phyloP scores from a whole-genome alignment of 345 rosid species.

The Syzygium jambos region DNA sequence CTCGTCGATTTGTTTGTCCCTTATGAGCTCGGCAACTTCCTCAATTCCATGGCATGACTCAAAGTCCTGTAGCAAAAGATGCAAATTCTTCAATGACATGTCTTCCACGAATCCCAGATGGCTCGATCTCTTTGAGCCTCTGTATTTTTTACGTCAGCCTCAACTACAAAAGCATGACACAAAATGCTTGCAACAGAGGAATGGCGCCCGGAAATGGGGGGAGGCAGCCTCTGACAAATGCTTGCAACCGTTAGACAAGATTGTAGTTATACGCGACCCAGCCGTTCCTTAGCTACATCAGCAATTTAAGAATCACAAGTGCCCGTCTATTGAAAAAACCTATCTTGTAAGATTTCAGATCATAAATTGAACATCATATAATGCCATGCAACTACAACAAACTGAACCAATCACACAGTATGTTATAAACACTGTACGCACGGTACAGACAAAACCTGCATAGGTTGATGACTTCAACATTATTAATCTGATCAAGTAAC shows the following conservation, averaged over 20 bases:
- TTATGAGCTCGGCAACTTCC: slow-evolving; percentile 76
- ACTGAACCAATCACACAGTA: not conserved
- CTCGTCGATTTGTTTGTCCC: slow-evolving; percentile 90
- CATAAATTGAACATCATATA: not conserved
- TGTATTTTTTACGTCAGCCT: not conserved
- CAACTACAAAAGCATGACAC: not conserved
- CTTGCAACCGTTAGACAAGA: not conserved
- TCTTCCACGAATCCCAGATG: not conserved
- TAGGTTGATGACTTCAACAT: not conserved
- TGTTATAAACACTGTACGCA: not conserved
- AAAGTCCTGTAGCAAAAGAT: slow-evolving; percentile 49
- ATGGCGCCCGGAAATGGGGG: not conserved
- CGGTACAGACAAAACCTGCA: not conserved
- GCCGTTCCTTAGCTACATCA: not conserved
- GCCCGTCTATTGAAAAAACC: not conserved
- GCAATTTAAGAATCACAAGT: not conserved
- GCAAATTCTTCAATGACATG: not conserved
- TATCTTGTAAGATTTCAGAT: not conserved
- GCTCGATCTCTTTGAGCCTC: not conserved
- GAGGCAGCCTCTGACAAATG: not conserved
- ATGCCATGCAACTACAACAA: not conserved
- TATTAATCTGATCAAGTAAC: not conserved
- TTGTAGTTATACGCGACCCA: not conserved
- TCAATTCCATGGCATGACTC: slow-evolving; percentile 84
- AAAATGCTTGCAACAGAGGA: not conserved